These are phyloP conservation scores for Talaromyces sp. DNA, from an alignment of 2,329 filamentous ascomycete genomes.

Conservation along the genomic window DNA sequence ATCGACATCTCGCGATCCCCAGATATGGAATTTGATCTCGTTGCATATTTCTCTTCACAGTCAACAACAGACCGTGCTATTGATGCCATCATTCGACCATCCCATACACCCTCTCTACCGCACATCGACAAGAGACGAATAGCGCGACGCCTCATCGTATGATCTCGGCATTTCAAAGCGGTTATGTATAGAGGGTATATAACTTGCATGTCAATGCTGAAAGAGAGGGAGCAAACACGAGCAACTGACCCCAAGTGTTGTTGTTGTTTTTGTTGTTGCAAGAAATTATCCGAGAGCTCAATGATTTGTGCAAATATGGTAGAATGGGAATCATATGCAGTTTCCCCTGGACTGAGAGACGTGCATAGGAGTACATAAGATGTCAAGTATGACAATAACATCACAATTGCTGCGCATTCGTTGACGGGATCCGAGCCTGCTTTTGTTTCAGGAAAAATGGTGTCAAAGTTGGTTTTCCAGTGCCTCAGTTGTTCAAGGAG, in stretches of 20 bases:
- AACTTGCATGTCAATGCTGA: slow-evolving; percentile 8
- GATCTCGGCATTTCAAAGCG: slow-evolving; percentile 3
- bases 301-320: not conserved
- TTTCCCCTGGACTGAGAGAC: not conserved
- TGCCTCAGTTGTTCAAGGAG: not conserved
- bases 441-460: not conserved
- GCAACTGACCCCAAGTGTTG: not conserved
- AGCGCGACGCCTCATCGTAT: not conserved
- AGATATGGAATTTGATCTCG: not conserved
- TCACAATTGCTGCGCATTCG: not conserved
- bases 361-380: slow-evolving; percentile 1
- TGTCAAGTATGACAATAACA: slow-evolving; percentile 2
- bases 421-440: not conserved
- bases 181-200: slow-evolving; percentile 8
- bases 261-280: not conserved
- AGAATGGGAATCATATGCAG: not conserved
- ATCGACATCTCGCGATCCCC: not conserved
- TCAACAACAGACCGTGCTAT: not conserved
- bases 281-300: not conserved
- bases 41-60: not conserved
- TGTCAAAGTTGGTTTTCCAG: not conserved
- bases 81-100: slow-evolving; percentile 9
- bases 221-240: not conserved
- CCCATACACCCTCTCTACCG: slow-evolving; percentile 8
- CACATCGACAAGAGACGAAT: not conserved